Evolutionary conservation across 2,329 filamentous ascomycete genomes (phyloP).

Genomic region (Penicillium griseofulvum): DNA sequence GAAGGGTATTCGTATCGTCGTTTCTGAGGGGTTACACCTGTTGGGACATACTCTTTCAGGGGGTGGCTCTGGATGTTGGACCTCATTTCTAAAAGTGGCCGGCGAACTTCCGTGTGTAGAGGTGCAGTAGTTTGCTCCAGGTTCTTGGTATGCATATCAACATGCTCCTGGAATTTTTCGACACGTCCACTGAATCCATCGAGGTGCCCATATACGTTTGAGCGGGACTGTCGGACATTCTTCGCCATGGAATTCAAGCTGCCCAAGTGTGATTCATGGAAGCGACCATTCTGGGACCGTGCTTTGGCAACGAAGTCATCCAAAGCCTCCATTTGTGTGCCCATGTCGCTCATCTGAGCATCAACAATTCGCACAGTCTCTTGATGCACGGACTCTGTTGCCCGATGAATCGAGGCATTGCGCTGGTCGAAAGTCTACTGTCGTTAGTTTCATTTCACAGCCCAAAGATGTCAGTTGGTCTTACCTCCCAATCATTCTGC

Average conservation of each 20-base stretch:
- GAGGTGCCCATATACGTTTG: conserved; percentile 68
- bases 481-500: conserved; percentile 79
- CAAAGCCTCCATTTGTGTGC: conserved; percentile 81
- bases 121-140: conserved; percentile 62
- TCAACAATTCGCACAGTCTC: conserved; percentile 88
- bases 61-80: conserved; percentile 62
- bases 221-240: conserved; percentile 71
- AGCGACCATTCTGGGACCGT: conserved; percentile 72
- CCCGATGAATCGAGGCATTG: conserved; percentile 77
- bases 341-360: conserved; percentile 81
- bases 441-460: conserved; percentile 23
- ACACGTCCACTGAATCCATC: conserved; percentile 66
- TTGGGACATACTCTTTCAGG: conserved; percentile 78
- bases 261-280: conserved; percentile 67
- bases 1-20: conserved; percentile 76
- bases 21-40: conserved; percentile 83
- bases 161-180: conserved; percentile 65
- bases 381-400: conserved; percentile 82
- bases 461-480: conserved; percentile 23
- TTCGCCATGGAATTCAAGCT: conserved; percentile 65
- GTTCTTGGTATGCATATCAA: conserved; percentile 59
- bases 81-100: conserved; percentile 69
- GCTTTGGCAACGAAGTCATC: conserved; percentile 88
- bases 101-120: conserved; percentile 59
- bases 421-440: conserved; percentile 68